Conservation (phyloP, 257 asterid species). For the Ilex aquifolium region DNA sequence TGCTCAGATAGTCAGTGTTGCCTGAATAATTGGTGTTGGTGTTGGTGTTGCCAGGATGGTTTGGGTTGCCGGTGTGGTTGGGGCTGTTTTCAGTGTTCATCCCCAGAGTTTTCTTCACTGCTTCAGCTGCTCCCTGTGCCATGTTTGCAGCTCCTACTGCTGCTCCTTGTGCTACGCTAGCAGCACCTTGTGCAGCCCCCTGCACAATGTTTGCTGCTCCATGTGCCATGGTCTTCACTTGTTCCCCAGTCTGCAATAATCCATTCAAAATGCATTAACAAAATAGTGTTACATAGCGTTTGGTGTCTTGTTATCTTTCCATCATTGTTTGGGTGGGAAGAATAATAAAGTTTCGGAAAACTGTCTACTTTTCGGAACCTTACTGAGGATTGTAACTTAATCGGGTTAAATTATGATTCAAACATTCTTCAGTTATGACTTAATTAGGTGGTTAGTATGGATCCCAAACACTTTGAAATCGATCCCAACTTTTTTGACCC, state of each 20-base stretch:
- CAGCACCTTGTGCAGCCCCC: conserved; percentile 44
- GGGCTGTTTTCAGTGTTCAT: conserved; percentile 8
- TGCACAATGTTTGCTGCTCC: conserved; percentile 47
- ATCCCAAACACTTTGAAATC: too few relatives aligned
- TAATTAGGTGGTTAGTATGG: too few relatives aligned
- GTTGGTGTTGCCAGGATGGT: background rate
- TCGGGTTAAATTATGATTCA: too few relatives aligned
- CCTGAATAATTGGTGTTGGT: conserved; percentile 6
- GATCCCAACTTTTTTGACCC: too few relatives aligned
- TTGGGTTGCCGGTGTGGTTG: conserved; percentile 12
- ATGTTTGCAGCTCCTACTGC: conserved; percentile 44
- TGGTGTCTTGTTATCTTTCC: background rate
- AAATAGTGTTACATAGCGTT: background rate
- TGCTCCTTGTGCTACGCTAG: conserved; percentile 43
- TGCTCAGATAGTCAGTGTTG: too few relatives aligned
- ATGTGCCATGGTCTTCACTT: conserved; percentile 45
- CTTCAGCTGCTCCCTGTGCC: conserved; percentile 60
- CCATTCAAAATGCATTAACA: background rate
- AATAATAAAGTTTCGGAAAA: background rate
- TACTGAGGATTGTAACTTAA: too few relatives aligned
- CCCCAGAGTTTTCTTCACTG: conserved; percentile 52
- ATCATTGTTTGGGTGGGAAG: background rate
- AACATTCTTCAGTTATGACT: too few relatives aligned
- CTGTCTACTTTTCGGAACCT: too few relatives aligned
- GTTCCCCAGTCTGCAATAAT: conserved; percentile 31